Base-by-base conservation (phyloP, 345 rosid species). In the Syzygium aromaticum region DNA sequence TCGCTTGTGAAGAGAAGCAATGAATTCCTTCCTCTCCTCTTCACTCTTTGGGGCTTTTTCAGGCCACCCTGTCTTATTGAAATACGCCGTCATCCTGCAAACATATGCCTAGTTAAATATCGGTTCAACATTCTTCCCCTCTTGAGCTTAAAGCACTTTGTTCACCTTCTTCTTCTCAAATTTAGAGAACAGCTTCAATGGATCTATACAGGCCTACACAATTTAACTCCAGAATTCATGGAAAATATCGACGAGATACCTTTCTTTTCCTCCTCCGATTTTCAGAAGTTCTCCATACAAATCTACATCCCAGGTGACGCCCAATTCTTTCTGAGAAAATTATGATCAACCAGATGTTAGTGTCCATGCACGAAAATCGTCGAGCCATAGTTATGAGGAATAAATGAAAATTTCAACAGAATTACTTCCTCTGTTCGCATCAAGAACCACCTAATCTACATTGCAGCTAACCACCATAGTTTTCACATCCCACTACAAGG, bases 211-310 rank as follows among this genome's bases (percentile, higher is more conserved):
- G 27, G 82, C 8, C 4, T 73, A 73, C 82, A 38, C 49, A 73
- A 73, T 73, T 73, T 73, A 19, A 38, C 27, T 38, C 7, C 49
- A 38, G 27, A 73, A 33, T 73, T 19, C 23, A 19, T 2, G 0
- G 53, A 28, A 27, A n/a, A 30, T 84, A 4, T 5, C 21, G 85
- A 49, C 7, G 52, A 52, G 49, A 54, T 89, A 95, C 98, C 99
- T 95, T 90, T 97, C 98, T 90, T 97, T 97, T 15, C 99, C 98
- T 84, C 99, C 99, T 11, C 98, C 98, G 88, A 97, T 96, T 93
- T 97, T 97, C 88, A 97, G 95, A 88, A 97, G 90, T 85, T 97
- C 97, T 0, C 98, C 98, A 86, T 96, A 97, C 89, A 97, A 93
- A 85, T 97, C 98, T 80, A 97, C 98, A 91, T 94, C 98, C 99